Evolutionary conservation across 208 protist species (phyloP).

Genomic region (Leptomonas seymouri): DNA sequence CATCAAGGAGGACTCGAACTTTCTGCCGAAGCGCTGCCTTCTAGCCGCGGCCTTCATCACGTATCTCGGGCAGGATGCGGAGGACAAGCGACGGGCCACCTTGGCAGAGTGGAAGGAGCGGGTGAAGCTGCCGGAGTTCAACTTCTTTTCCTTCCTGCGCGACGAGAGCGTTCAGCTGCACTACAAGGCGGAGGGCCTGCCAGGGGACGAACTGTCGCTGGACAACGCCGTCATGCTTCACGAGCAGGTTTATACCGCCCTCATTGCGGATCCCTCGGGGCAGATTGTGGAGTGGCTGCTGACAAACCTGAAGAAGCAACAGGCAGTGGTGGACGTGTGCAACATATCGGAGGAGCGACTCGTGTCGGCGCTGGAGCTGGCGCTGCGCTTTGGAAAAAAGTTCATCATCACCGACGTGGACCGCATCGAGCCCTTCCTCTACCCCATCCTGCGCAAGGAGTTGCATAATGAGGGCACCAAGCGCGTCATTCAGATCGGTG

Average conservation of each 20-base stretch:
- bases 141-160: slow-evolving; percentile 93
- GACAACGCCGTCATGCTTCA: slow-evolving; percentile 98
- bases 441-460: slow-evolving; percentile 95
- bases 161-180: slow-evolving; percentile 95
- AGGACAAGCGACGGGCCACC: slow-evolving; percentile 80
- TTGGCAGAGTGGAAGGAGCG: slow-evolving; percentile 87
- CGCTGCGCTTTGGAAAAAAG: slow-evolving; percentile 98
- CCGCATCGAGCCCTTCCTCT: slow-evolving; percentile 95
- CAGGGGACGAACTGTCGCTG: slow-evolving; percentile 95
- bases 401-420: slow-evolving; percentile 97
- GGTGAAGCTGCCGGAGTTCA: slow-evolving; percentile 84
- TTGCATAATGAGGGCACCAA: slow-evolving; percentile 91
- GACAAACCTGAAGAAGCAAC: slow-evolving; percentile 80
- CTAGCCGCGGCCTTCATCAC: slow-evolving; percentile 92
- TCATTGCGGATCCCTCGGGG: slow-evolving; percentile 97
- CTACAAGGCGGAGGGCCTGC: slow-evolving; percentile 97
- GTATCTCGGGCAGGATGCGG: slow-evolving; percentile 93
- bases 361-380: slow-evolving; percentile 95
- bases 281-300: slow-evolving; percentile 94
- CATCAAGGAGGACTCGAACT: slow-evolving; percentile 66
- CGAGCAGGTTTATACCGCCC: slow-evolving; percentile 85
- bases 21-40: slow-evolving; percentile 87
- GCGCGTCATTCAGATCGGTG: slow-evolving; percentile 95
- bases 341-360: slow-evolving; percentile 94
- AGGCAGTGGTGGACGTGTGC: slow-evolving; percentile 84